Conservation (phyloP, 2,329 filamentous ascomycete species). For the Albifimbria verrucaria region DNA sequence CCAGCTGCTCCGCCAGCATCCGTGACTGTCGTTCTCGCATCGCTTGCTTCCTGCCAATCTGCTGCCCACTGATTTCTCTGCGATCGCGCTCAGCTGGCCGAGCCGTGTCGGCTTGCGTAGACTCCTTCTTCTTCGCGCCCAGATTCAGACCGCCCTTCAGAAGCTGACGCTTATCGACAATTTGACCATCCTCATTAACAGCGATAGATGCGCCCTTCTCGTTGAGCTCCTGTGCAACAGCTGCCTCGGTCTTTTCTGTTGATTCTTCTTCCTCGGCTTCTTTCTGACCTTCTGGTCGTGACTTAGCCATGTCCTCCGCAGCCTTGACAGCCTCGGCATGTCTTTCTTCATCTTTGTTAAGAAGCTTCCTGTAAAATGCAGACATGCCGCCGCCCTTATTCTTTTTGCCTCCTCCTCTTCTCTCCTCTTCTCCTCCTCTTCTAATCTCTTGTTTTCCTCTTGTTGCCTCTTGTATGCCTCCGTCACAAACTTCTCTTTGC, state of each 20-base stretch:
- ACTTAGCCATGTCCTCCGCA: conserved; percentile 51
- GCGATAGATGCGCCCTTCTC: conserved; percentile 59
- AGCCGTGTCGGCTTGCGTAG: conserved; percentile 17
- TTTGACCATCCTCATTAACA: conserved; percentile 78
- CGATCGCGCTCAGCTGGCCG: conserved; percentile 23
- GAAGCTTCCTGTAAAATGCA: conserved; percentile 72
- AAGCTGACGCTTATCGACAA: conserved; percentile 80
- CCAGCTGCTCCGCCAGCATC: conserved; percentile 77
- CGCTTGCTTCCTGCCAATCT: conserved; percentile 55
- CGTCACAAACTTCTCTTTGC: conserved; percentile 84
- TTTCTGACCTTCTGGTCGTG: conserved; percentile 23
- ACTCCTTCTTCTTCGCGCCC: conserved; percentile 57
- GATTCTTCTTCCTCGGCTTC: conserved; percentile 36
- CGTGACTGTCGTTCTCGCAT: conserved; percentile 73
- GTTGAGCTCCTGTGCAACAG: conserved; percentile 66
- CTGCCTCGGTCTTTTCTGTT: conserved; percentile 56
- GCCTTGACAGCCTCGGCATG: conserved; percentile 70
- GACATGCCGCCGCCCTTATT: conserved; percentile 68
- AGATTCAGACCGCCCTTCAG: conserved; percentile 75
- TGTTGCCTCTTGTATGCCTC: conserved; percentile 79
- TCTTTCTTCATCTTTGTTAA: conserved; percentile 66
- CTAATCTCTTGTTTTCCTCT: conserved; percentile 66
- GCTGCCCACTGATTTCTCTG: conserved; percentile 37
- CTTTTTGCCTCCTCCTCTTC: conserved; percentile 65
- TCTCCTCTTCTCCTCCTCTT: conserved; percentile 66